Evolutionary conservation across 208 protist genomes (phyloP), one percentile per base, ranked within the genome.

Genomic region (Herpetomonas tarakana): DNA sequence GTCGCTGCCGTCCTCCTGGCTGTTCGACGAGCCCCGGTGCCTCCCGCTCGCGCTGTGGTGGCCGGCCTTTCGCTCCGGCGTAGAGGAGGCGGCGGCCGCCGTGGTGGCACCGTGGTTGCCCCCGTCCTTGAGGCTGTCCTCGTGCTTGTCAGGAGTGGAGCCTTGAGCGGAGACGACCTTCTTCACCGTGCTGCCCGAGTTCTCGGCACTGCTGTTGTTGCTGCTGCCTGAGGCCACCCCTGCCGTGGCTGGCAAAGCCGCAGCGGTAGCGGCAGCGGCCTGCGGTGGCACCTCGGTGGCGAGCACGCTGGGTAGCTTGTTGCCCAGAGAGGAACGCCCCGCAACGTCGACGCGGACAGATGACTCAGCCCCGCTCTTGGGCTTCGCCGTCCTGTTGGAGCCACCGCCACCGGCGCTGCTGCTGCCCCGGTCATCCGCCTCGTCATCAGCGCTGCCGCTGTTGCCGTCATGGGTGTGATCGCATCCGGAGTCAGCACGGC

Each of bases 391-490:
- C 49, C 4, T 4, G 18, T 21, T 50, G 45, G 7, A 9, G 45
- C 45, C 24, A 21, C 45, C 24, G 25, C 68, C 61, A 28, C 68
- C 59, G 25, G 60, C 63, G 14, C 64, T 51, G 50, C 62, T 50
- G 35, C 73, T 65, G 62, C 58, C 52, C 3, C 68, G 71, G 50
- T 65, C 65, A 1, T 53, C n/a, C n/a, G n/a, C n/a, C n/a, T n/a
- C n/a, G 25, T 71, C 61, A 28, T 71, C 59, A 26, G 60, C 63
- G 14, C 64, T 51, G 50, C 62, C 54, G 35, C 73, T 65, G 62
- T 62, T 53, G 11, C 68, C 76, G 50, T 65, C 65, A 1, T 53
- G 30, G 45, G 46, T 52, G n/a, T 52, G 11, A 12, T 27, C n/a
- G 18, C n/a, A 6, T 6, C 12, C 7, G 7, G 19, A 52, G 46